Conservation (phyloP, 495 filamentous ascomycete genomes). For the Chaetomium tenue region DNA sequence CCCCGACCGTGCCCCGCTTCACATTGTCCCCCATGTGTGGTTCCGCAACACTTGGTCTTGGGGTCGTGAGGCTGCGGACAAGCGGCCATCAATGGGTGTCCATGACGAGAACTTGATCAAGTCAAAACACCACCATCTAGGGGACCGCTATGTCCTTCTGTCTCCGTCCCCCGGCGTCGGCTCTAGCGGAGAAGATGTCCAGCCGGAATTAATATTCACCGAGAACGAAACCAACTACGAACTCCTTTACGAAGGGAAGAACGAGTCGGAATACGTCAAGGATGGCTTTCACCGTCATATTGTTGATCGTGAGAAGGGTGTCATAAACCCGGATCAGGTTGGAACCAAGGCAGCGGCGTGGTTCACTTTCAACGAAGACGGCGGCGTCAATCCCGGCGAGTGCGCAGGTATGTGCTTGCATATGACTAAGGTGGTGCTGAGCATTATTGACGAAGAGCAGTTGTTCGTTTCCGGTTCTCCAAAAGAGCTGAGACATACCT, state of each 20-base stretch:
- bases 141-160: conserved; percentile 77
- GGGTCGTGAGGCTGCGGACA: conserved; percentile 68
- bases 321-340: conserved; percentile 72
- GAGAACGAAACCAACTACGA: conserved; percentile 92
- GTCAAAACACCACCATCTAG: conserved; percentile 72
- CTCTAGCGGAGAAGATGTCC: conserved; percentile 71
- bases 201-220: conserved; percentile 82
- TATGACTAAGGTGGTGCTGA: background rate
- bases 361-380: conserved; percentile 86
- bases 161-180: conserved; percentile 87
- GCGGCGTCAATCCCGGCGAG: conserved; percentile 82
- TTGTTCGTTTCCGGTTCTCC: conserved; percentile 88
- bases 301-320: conserved; percentile 73
- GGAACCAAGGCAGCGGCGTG: conserved; percentile 91
- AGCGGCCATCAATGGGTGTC: conserved; percentile 72
- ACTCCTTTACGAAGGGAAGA: conserved; percentile 70
- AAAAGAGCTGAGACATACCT: conserved; percentile 69
- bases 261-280: conserved; percentile 82
- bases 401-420: conserved; percentile 60
- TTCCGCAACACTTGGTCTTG: conserved; percentile 96
- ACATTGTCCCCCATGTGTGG: conserved; percentile 94
- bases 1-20: conserved; percentile 81
- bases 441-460: conserved; percentile 36
- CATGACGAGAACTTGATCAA: conserved; percentile 63
- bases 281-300: conserved; percentile 92